A percentile compares a stretch with the other conserved stretches of the same genome.
Conservation (phyloP, 2,329 filamentous ascomycete genomes). For the Penicillium griseofulvum region DNA sequence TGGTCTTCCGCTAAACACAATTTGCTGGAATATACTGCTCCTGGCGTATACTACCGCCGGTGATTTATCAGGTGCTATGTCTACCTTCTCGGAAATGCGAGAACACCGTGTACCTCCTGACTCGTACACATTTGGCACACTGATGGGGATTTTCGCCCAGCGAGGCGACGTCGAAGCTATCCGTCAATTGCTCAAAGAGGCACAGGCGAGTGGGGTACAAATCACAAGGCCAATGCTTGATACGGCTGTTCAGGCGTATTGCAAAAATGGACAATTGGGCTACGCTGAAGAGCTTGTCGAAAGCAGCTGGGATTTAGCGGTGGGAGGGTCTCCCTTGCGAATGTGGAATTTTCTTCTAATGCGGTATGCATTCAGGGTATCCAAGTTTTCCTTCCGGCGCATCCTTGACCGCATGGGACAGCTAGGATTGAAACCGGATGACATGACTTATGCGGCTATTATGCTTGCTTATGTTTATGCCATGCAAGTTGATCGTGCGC, state of each 20-base stretch:
- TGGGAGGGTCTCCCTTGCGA: slow-evolving; percentile 55
- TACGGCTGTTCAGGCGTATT: slow-evolving; percentile 66
- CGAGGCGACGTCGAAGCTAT: slow-evolving; percentile 72
- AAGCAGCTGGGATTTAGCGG: slow-evolving; percentile 52
- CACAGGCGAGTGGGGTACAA: slow-evolving; percentile 53
- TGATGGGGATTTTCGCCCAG: slow-evolving; percentile 69
- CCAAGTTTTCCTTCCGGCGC: slow-evolving; percentile 54
- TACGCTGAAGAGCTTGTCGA: slow-evolving; percentile 61
- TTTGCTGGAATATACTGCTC: slow-evolving; percentile 75
- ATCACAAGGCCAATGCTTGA: slow-evolving; percentile 60
- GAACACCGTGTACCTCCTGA: slow-evolving; percentile 54
- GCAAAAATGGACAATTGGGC: slow-evolving; percentile 53
- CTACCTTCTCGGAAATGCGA: slow-evolving; percentile 62
- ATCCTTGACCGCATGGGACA: slow-evolving; percentile 57
- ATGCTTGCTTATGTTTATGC: slow-evolving; percentile 57
- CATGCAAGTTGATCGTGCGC: slow-evolving; percentile 55
- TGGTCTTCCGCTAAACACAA: slow-evolving; percentile 54
- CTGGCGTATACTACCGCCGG: slow-evolving; percentile 65
- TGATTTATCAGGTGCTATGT: slow-evolving; percentile 65
- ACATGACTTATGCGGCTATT: slow-evolving; percentile 59
- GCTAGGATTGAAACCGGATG: slow-evolving; percentile 52
- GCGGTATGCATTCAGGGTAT: slow-evolving; percentile 64
- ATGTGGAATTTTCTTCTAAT: slow-evolving; percentile 79
- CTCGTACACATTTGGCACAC: slow-evolving; percentile 63
- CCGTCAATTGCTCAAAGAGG: slow-evolving; percentile 62